Base-by-base conservation (phyloP, 2,329 filamentous ascomycete species). In the Pyricularia grisea region DNA sequence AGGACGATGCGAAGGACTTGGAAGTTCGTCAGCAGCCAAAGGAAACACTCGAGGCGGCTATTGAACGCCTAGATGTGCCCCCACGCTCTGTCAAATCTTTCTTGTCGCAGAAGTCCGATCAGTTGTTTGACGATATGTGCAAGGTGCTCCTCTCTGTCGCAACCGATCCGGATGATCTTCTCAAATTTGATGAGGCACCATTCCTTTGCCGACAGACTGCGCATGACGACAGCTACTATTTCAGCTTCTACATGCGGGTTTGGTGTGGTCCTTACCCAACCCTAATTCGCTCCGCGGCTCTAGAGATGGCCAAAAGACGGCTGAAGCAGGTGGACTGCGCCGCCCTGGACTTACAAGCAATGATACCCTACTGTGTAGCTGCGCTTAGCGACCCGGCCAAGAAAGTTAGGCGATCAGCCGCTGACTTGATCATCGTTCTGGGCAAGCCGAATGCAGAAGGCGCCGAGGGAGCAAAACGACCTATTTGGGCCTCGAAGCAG, bases 331-430 rank as follows among this genome's bases (percentile, higher is more conserved):
- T 79, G 17, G 83, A 85, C 70, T 82, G 81, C 68, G 77, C 75
- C 27, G 80, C 81, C 25, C 75, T 86, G 9, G 91, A 97, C 76
- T 84, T 94, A 66, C 94, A 98, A 76, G 86, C 88, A 12, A 77
- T 97, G 23, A 76, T 97, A n/a, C 94, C 94, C 2, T 97, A 97
- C 78, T 82, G 90, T 36, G 80, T 97, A 65, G 83, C 86, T 55
- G 91, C 91, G 27, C 84, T 98, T 23, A 84, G 87, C 28, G 94
- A 98, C 76, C 80, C 88, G 5, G 92, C 92, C 1, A 88, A 90
- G 71, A 88, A 88, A 71, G 90, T 97, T 61, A 90, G 94, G 64
- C 88, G 89, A 71, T 88, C 92, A 67, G 91, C 93, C 25, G 88
- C 90, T 27, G 86, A 90, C 67, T 82, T 94, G 36, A 76, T 92